Evolutionary conservation across 116 monocot species (phyloP).

Genomic region (Iris pallida): DNA sequence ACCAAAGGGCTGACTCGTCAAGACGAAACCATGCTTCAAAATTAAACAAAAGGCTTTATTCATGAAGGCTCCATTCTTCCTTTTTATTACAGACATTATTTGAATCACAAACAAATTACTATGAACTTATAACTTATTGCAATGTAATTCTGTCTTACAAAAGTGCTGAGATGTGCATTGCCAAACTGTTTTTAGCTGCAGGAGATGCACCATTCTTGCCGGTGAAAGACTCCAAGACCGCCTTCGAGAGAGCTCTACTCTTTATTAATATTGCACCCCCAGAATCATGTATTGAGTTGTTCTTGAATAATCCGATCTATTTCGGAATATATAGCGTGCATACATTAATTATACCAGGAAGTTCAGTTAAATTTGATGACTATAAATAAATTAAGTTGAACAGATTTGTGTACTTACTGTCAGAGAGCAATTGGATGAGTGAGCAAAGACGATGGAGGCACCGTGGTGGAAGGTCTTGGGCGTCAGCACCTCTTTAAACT

Average conservation of each 20-base stretch:
- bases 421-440: slow-evolving; percentile 39
- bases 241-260: slow-evolving; percentile 44
- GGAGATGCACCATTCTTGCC: slow-evolving; percentile 78
- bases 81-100: too few species aligned
- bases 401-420: slow-evolving; percentile 18
- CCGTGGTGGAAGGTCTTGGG: slow-evolving; percentile 50
- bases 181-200: slow-evolving; percentile 49
- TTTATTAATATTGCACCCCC: slow-evolving; percentile 43
- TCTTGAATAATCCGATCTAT: slow-evolving; percentile 67
- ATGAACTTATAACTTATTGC: too few species aligned
- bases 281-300: slow-evolving; percentile 17
- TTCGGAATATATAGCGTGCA: background rate
- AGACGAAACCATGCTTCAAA: too few species aligned
- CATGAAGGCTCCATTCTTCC: too few species aligned
- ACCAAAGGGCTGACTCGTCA: too few species aligned
- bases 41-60: too few species aligned
- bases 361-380: too few species aligned
- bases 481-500: slow-evolving; percentile 58
- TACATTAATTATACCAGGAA: too few species aligned
- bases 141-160: too few species aligned
- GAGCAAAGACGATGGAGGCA: slow-evolving; percentile 73
- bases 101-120: too few species aligned
- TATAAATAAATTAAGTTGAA: background rate
- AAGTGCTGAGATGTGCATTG: slow-evolving; percentile 35
- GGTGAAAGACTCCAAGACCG: slow-evolving; percentile 67